Evolutionary conservation across 2,329 filamentous ascomycete genomes (phyloP).

Genomic region (Calonectria multiphialidica): DNA sequence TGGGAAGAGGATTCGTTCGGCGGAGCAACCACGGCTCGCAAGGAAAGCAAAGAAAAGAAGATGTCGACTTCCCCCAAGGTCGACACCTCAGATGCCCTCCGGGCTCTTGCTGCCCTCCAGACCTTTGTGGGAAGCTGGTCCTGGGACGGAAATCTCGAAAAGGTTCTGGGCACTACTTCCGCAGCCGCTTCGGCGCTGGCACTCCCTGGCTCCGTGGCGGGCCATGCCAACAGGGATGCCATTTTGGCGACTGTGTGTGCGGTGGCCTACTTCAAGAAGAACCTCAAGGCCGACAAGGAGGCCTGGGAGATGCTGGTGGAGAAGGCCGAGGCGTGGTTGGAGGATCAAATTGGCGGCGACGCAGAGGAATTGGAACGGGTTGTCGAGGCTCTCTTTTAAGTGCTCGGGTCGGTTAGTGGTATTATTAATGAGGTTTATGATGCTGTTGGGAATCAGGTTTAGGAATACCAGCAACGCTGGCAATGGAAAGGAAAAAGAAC

Average conservation of each 20-base stretch:
- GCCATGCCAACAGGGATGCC: constrained; percentile 10
- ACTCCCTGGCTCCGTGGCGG: constrained; percentile 1
- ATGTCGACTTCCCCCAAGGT: neutral
- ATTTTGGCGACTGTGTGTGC: constrained; percentile 47
- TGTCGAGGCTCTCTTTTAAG: constrained; percentile 34
- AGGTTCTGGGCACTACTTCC: constrained; percentile 38
- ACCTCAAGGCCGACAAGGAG: constrained; percentile 59
- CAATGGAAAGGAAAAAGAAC: too few relatives aligned
- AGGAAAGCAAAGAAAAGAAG: neutral
- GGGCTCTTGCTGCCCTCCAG: constrained; percentile 65
- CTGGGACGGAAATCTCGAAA: constrained; percentile 44
- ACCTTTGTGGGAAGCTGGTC: constrained; percentile 49
- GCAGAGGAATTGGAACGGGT: constrained; percentile 29
- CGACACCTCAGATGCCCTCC: constrained; percentile 25
- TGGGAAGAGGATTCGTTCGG: neutral
- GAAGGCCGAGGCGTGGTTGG: constrained; percentile 68
- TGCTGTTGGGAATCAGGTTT: neutral
- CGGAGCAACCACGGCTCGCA: neutral
- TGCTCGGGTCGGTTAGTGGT: neutral
- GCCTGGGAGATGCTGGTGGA: constrained; percentile 74
- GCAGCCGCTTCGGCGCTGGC: constrained; percentile 16
- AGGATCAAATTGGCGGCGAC: constrained; percentile 26
- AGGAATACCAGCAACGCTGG: neutral
- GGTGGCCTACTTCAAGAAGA: constrained; percentile 56
- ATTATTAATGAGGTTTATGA: neutral